Evolutionary conservation across 352 stramenopile species (phyloP).

Genomic region (Pythium scleroteichum): DNA sequence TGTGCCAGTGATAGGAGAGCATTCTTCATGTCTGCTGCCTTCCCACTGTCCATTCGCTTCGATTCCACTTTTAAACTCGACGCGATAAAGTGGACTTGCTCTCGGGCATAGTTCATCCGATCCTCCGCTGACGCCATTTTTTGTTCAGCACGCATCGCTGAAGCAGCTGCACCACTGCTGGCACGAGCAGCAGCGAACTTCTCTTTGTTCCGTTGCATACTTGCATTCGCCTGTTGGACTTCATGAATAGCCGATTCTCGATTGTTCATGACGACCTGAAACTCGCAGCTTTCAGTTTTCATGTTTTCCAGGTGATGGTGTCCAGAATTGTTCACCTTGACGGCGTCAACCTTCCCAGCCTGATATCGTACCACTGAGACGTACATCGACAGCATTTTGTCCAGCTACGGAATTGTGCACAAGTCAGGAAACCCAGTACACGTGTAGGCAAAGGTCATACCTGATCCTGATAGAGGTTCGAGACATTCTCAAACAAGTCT

Average conservation of each 20-base stretch:
- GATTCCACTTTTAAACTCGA: conserved; percentile 86
- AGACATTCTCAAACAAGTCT: conserved; percentile 85
- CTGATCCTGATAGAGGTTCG: conserved; percentile 87
- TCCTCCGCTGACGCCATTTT: conserved; percentile 89
- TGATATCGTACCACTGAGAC: conserved; percentile 87
- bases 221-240: conserved; percentile 87
- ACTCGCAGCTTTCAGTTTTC: no score
- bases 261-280: conserved; percentile 85
- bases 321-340: conserved; percentile 56
- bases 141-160: conserved; percentile 85
- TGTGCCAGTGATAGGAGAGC: conserved; percentile 75
- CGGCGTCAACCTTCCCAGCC: conserved; percentile 80
- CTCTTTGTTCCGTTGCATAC: conserved; percentile 90
- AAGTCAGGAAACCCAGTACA: background rate
- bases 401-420: conserved; percentile 38
- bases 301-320: background rate
- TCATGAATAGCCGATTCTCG: conserved; percentile 83
- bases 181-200: conserved; percentile 80
- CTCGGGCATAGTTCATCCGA: conserved; percentile 83
- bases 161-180: conserved; percentile 81
- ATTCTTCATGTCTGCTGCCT: conserved; percentile 76
- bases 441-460: conserved; percentile 32
- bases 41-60: conserved; percentile 80
- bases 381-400: conserved; percentile 85
- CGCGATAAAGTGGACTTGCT: conserved; percentile 88